Evolutionary conservation across 768 basidiomycete species (phyloP), one percentile per base, ranked within the genome.

Genomic region (Agrocybe chaxingu): DNA sequence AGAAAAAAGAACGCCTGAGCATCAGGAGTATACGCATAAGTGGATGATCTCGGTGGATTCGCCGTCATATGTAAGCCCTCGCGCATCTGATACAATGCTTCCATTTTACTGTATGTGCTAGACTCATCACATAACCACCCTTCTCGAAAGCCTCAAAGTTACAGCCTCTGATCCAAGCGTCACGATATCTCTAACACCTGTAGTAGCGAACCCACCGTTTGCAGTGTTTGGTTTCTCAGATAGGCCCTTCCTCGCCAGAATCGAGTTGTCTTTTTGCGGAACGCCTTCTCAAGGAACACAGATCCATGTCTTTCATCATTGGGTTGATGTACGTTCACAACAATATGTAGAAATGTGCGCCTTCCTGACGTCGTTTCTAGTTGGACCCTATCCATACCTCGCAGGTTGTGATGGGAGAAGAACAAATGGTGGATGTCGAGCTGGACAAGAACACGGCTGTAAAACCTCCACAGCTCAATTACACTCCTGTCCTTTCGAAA

Each of bases 1-100:
- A 75, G 72, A 66, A 3, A 57, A 66, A 44, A 71, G 70, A 33
- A 42, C 48, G 19, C 55, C 50, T 42, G 52, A 47, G n/a, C 48
- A 61, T 34, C 35, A 54, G 46, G 54, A 54, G 2, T 68, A 70
- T 50, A 73, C 75, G 1, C 75, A 79, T 59, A 76, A 74, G 60
- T 81, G 80, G 80, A 80, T 79, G 78, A 67, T 81, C 35, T 75
- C 73, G 0, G 68, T 78, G 9, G 76, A 79, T 50, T 69, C 78
- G 4, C 76, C 80, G 19, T 76, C 78, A 37, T 81, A 80, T 54
- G 79, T 77, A 43, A 31, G 56, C 7, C 29, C 45, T 32, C 7
- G 11, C 24, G 7, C 44, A n/a, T 32, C 16, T 12, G 24, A 24
- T 24, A 1, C 24, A 24, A 24, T 24, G 24, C 24, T 24, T 24